Conservation (phyloP, 371 early-diverging fungal species). For the Syncephalis fuscata region DNA sequence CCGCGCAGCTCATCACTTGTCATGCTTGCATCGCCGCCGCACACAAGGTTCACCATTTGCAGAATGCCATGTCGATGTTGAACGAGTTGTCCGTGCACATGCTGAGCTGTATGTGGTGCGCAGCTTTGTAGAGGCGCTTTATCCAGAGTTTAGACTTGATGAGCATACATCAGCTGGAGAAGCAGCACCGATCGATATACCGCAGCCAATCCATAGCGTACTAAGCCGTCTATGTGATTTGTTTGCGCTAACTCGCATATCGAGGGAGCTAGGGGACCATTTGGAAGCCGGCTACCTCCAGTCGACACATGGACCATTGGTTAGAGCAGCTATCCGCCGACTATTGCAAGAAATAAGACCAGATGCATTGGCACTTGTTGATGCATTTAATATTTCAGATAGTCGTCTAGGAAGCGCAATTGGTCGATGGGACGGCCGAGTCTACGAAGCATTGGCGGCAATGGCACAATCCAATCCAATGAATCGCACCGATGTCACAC, state of each 20-base stretch:
- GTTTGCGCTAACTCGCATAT: slow-evolving; percentile 41
- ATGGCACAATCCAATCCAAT: too few species aligned
- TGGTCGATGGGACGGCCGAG: slow-evolving; percentile 54
- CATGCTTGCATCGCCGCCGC: too few species aligned
- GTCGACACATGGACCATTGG: slow-evolving; percentile 23
- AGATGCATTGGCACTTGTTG: slow-evolving; percentile 53
- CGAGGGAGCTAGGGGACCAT: slow-evolving; percentile 43
- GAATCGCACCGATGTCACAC: too few species aligned
- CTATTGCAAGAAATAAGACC: slow-evolving; percentile 26
- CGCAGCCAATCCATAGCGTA: too few species aligned
- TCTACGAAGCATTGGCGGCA: slow-evolving; percentile 20
- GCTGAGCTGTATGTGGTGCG: too few species aligned
- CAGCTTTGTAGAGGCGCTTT: too few species aligned
- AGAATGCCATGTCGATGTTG: too few species aligned
- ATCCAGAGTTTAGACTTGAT: neutral
- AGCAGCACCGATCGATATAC: neutral
- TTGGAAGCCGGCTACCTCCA: slow-evolving; percentile 26
- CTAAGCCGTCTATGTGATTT: slow-evolving; percentile 24
- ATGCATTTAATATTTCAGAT: slow-evolving; percentile 62
- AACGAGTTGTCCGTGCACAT: too few species aligned
- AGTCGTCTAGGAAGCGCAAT: slow-evolving; percentile 53
- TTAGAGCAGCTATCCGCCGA: slow-evolving; percentile 22
- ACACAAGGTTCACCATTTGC: too few species aligned
- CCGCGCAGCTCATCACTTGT: too few species aligned
- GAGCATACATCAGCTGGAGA: neutral